Evolutionary conservation across 768 basidiomycete genomes (phyloP), one percentile per base, ranked within the genome.

Genomic region (Termitomyces eurrhizus): DNA sequence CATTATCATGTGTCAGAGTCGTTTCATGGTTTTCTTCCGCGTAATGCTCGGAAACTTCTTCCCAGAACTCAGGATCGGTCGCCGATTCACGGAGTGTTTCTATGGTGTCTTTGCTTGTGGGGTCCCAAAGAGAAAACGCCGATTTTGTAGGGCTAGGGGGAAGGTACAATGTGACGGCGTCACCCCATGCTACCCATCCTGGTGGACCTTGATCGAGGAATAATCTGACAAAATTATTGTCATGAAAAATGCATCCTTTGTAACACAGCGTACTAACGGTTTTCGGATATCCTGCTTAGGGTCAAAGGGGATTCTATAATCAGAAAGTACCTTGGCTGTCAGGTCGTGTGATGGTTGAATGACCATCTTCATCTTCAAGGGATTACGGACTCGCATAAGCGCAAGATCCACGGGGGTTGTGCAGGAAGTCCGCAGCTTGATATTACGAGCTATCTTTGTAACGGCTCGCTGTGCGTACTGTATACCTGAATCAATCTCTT

Each of bases 361-460:
- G 3, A 76, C 69, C 44, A 90, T 72, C 8, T 70, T 72, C 58
- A 74, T 74, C 63, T 84, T 83, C 44, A 93, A 78, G 1, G 90
- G 91, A 67, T 94, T 93, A 60, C 78, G 78, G 58, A 82, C 83
- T 45, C 79, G 79, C 64, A 82, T 83, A 5, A 90, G 72, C 11
- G 84, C 82, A 18, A 94, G 74, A 61, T 88, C 86, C 41, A 77
- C 74, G 36, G 83, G 78, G 13, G 77, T 76, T 1, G 69, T 73
- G 61, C 85, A 85, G 52, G 85, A 82, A 1, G 92, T 89, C 48
- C 92, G 83, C n/a, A 95, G 67, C 73, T 94, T 95, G 74, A 95
- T 79, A 70, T 86, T 85, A 57, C 89, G 84, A 7, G 88, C 77
- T 33, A 83, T 80, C 70, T 93, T 93, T 79, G 92, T 89, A 13